Base-by-base conservation (phyloP, 169 alveolate species). In the Plasmodium berghei region DNA sequence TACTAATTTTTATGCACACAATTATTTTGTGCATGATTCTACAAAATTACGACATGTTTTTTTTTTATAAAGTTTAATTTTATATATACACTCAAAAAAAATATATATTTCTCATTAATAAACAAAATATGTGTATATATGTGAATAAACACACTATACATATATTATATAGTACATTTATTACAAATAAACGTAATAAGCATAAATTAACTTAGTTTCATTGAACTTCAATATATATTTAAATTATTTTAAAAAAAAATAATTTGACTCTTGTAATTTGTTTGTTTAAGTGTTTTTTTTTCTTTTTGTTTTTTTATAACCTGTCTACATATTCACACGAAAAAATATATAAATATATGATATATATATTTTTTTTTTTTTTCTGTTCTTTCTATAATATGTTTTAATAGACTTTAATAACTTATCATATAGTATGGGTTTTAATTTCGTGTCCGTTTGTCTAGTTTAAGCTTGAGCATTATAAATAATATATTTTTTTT, bases 11-110 rank as follows among this genome's bases (percentile, higher is more conserved):
- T 62, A n/a, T 49, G 46, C 69, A 71, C 69, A 49, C 61, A 42
- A 12, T 52, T 49, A 16, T 72, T 16, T 49, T 63, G 72, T 52
- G 73, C 73, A 22, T 18, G 61, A 62, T 22, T 62, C 61, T 72
- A 72, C 73, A 72, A 72, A 9, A n/a, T 72, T 72, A 46, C 22
- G 20, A 63, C 20, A 49, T 61, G 12, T 69, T 28, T 69, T 18
- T 69, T 46, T 69, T 46, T 69, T 69, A 46, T 8, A 45, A 34
- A 34, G 42, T 34, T 34, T 3, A 34, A 34, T 34, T 34, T 3
- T 34, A 34, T 34, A 34, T 34, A 34, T 34, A 34, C 42, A 34
- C 42, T 34, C 42, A 34, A 34, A 34, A 34, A 34, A 34, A 34
- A 34, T 34, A 34, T 34, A 34, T 34, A 34, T 34, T 34, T 34